Evolutionary conservation across 148 eudicot genomes (phyloP).

Genomic region (Heliosperma pusillum): DNA sequence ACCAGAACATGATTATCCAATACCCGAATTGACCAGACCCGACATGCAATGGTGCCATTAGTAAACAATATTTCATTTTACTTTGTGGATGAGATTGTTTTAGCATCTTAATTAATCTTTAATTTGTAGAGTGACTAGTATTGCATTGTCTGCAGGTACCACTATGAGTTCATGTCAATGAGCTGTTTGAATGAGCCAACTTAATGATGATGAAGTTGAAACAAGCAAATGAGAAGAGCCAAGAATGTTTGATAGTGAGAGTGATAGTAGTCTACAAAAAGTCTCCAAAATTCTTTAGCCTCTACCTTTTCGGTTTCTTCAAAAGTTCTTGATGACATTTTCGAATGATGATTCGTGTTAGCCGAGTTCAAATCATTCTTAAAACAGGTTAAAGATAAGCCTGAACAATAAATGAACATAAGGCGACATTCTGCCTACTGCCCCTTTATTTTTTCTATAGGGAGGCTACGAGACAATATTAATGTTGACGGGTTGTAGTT

Average conservation of each 20-base stretch:
- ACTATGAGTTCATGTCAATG: not conserved
- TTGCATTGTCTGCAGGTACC: conserved; percentile 3
- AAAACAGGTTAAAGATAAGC: no score
- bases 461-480: no score
- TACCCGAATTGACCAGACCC: no score
- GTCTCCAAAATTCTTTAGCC: no score
- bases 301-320: no score
- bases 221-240: not conserved
- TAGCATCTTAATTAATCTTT: conserved; percentile 6
- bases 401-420: no score
- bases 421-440: no score
- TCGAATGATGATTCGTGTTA: not conserved
- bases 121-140: conserved; percentile 11
- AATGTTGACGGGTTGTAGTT: no score
- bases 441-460: no score
- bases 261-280: conserved; percentile 26
- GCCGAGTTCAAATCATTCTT: not conserved
- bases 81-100: conserved; percentile 22
- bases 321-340: not conserved
- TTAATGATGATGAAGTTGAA: conserved; percentile 17
- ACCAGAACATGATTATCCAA: no score
- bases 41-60: not conserved
- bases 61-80: not conserved
- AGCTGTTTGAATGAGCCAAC: conserved; percentile 23
- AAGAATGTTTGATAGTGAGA: conserved; percentile 21